Base-by-base conservation (phyloP, 2,329 filamentous ascomycete species). In the Cercospora beticola region DNA sequence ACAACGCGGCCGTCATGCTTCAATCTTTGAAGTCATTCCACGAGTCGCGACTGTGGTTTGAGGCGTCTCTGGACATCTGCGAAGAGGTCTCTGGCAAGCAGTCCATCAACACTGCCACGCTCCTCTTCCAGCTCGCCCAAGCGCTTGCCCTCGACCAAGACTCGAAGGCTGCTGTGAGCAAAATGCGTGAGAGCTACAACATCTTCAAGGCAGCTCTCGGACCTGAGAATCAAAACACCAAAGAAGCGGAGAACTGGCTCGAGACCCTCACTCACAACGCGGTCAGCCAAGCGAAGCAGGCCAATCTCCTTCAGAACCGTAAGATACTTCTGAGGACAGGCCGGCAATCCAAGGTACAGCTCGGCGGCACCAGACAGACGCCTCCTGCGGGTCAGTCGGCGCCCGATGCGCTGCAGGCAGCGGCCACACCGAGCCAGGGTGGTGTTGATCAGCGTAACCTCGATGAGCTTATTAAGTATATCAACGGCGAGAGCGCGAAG, bases 1-100 rank as follows among this genome's bases (percentile, higher is more conserved):
- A 98, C 87, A 99, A 99, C 77, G 94, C 93, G 21, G 95, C 95
- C 7, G 95, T 99, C 69, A 99, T 99, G 95, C 88, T 99, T 68
- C 95, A 99, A 82, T 90, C 93, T 66, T 87, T 97, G 75, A 97
- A 98, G 85, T 90, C 92, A 70, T 99, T 97, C 83, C 90, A 94
- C 75, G 93, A 97, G 81, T 98, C 94, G 57, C 90, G 95, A 62
- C 86, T 94, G 71, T 99, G 95, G 95, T 99, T 99, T 78, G 95
- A 98, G 81, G 91, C 93, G 72, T 96, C 94, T 9, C 88, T 98
- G 62, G 86, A 88, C 54, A 90, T 98, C 70, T 97, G 94, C 79
- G 93, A 97, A 81, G 88, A 90, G 57, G 89, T 97, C 4, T 97
- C 94, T 72, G 95, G 95, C 77, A 90, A 92, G 80, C 87, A 92